A percentile compares a stretch with the other conserved stretches of the same genome.
These are phyloP conservation scores for Lepidium africanum DNA, from an alignment of 345 rosid genomes.

Conservation along the genomic window DNA sequence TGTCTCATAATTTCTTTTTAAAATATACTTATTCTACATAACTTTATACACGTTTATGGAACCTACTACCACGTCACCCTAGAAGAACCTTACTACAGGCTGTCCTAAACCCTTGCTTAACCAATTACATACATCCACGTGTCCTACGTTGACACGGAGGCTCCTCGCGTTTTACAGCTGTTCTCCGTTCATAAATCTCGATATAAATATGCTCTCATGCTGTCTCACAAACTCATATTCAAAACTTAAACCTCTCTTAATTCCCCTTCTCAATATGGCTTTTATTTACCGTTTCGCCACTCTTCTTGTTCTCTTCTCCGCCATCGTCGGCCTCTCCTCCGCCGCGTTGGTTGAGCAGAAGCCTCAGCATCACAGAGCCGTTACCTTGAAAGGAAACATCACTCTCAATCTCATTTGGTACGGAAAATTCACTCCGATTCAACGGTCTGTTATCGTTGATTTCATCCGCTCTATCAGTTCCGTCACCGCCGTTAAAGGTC, in stretches of 20 bases:
- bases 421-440: slow-evolving; percentile 61
- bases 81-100: slow-evolving; percentile 22
- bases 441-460: slow-evolving; percentile 67
- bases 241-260: background rate
- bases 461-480: slow-evolving; percentile 56
- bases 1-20: background rate
- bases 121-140: slow-evolving; percentile 27
- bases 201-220: slow-evolving; percentile 1
- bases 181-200: background rate
- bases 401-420: slow-evolving; percentile 82
- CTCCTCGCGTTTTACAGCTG: slow-evolving; percentile 22
- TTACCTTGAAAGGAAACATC: slow-evolving; percentile 53
- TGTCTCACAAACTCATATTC: background rate
- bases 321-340: slow-evolving; percentile 4
- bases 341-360: slow-evolving; percentile 17
- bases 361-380: slow-evolving; percentile 51
- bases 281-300: slow-evolving; percentile 9
- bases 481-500: slow-evolving; percentile 12
- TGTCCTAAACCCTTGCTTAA: slow-evolving; percentile 3
- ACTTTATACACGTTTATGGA: slow-evolving; percentile 1
- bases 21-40: background rate
- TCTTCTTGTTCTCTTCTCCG: slow-evolving; percentile 12
- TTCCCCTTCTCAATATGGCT: background rate
- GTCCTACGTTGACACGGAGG: slow-evolving; percentile 6
- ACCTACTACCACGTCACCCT: slow-evolving; percentile 27